Base-by-base conservation (phyloP, 257 asterid species). In the Verbena officinalis region DNA sequence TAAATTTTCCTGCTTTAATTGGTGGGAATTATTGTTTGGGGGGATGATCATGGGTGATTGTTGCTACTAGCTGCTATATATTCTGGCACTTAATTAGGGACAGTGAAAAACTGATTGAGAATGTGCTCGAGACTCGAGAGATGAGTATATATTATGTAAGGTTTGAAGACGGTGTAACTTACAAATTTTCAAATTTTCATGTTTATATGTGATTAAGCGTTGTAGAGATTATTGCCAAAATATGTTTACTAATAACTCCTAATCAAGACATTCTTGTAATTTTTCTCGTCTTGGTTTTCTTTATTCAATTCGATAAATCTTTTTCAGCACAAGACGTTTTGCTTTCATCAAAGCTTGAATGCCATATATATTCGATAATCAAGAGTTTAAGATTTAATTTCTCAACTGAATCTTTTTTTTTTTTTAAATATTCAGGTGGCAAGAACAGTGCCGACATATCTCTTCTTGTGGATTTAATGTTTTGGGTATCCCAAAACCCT, bases 401-500 rank as follows among this genome's bases (percentile, higher is more conserved):
- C 43, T 58, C 16, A 1, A 59, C 64, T 27, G 4, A 27, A 2
- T 42, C 13, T 42, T 1, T n/a, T 0, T 17, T 42, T 42, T 12
- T 42, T 13, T 13, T 0, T 23, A 40, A 34, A 55, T 56, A 63
- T 56, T 27, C 75, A 89, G 98, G 96, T 78, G 95, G 95, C 60
- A 87, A 90, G 83, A 93, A 88, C 80, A 86, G 96, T 76, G 97
- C 96, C 21, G 99, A 87, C 55, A 83, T 96, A 65, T 93, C 95
- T 43, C 96, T 90, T 76, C 95, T 93, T 24, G 77, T 90, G 55
- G 94, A 93, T 79, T 96, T 93, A 40, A 87, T 87, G 97, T 75
- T 76, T 40, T 93, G 99, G 99, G 94, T 90, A 68, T 81, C 97
- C 56, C 84, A 84, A 70, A 93, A 93, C 72, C 99, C 99, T 72